Base-by-base conservation (phyloP, 768 basidiomycete species). In the Boletus sp. region DNA sequence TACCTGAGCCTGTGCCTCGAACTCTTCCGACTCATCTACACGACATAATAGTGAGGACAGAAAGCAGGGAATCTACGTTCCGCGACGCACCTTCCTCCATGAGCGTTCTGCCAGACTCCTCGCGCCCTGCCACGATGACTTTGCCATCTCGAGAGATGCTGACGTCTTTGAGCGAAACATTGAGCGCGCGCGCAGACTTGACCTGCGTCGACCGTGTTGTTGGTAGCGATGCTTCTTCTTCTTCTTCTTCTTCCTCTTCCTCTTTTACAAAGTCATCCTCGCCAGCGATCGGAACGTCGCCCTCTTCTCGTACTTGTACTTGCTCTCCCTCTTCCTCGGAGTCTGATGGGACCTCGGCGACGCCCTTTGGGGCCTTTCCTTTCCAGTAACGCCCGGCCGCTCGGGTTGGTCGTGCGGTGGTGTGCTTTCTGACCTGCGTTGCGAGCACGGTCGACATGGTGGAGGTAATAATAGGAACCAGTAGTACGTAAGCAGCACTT, bases 321-420 rank as follows among this genome's bases (percentile, higher is more conserved):
- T 74, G 77, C 1, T 81, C 83, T 58, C 84, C 81, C 47, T 82
- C 85, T 50, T 81, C 80, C 44, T 87, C 87, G 4, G 85, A 86
- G 61, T 89, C 88, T 7, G 87, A 87, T 20, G 81, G 76, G 40
- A 75, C 72, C 28, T 83, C 83, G 2, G 75, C 75, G 35, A 75
- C 79, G 46, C 89, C 90, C 71, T 91, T 92, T 1, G 92, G 92
- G 0, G 85, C 90, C 64, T 92, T 92, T 54, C 94, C 94, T 64
- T 89, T 90, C 86, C 92, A 91, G 72, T 96, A 95, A 3, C 94
- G 88, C 7, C 83, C 88, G 3, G 84, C 92, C 5, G 94, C 91
- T 50, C 80, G 77, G n/a, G 91, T 81, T 7, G 85, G 80, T n/a
- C 90, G 84, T 20, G 87, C 83, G 8, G 90, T 86, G 4, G 91